These are phyloP conservation scores for Rhododendron henanense DNA, from an alignment of 148 eudicot genomes.

Conservation along the genomic window DNA sequence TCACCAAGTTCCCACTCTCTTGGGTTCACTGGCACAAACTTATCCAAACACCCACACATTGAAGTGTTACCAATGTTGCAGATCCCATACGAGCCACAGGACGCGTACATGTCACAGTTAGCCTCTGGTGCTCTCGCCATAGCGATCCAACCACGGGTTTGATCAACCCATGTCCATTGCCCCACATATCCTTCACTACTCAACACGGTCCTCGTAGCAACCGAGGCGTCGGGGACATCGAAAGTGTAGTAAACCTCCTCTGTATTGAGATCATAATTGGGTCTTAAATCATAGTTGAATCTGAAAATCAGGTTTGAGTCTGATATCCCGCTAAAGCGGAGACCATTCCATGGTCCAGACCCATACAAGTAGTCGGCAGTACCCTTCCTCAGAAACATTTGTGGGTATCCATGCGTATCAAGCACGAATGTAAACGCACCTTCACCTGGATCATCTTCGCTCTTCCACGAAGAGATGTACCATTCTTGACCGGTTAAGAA, in stretches of 20 bases:
- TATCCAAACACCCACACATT: constrained; percentile 26
- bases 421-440: not conserved
- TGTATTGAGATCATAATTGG: not conserved
- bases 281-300: not conserved
- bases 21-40: constrained; percentile 19
- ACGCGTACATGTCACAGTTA: constrained; percentile 17
- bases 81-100: constrained; percentile 22
- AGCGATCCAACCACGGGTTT: constrained; percentile 11
- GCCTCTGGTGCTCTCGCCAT: constrained; percentile 9
- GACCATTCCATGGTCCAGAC: constrained; percentile 27
- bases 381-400: not conserved
- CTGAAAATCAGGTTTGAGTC: not conserved
- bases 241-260: not conserved
- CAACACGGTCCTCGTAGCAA: constrained; percentile 14
- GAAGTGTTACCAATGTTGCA: constrained; percentile 11
- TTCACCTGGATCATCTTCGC: constrained; percentile 16
- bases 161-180: not conserved
- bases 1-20: constrained; percentile 24
- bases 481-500: constrained; percentile 4
- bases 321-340: constrained; percentile 14
- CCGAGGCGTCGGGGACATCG: not conserved
- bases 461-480: constrained; percentile 19
- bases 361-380: not conserved
- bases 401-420: not conserved
- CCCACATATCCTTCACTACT: constrained; percentile 9